These are phyloP conservation scores for Phytopythium boreale DNA, from an alignment of 352 stramenopile genomes.

Conservation along the genomic window DNA sequence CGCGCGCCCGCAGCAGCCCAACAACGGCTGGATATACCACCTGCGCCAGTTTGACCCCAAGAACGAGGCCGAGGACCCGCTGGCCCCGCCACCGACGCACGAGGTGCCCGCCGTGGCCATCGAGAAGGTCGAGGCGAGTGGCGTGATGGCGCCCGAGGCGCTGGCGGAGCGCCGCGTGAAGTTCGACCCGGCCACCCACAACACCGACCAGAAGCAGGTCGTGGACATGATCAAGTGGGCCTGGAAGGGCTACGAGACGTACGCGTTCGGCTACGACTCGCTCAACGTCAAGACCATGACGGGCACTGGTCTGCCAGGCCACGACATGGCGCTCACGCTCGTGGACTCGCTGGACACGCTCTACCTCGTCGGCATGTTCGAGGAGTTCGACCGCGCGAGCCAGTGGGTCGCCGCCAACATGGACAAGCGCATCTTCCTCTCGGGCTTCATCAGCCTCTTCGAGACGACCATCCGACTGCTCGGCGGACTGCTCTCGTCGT, in stretches of 20 bases:
- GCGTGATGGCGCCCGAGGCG: constrained; percentile 24
- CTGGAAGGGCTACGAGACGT: constrained; percentile 73
- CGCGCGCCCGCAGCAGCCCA: constrained; percentile 14
- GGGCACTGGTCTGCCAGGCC: constrained; percentile 44
- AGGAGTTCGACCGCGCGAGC: constrained; percentile 68
- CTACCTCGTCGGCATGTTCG: constrained; percentile 72
- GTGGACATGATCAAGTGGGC: constrained; percentile 68
- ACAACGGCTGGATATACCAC: constrained; percentile 43
- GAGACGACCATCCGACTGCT: constrained; percentile 80
- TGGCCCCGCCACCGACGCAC: background rate
- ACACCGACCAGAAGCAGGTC: constrained; percentile 53
- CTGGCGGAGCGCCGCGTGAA: constrained; percentile 31
- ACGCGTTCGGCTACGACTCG: constrained; percentile 71
- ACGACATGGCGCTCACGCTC: constrained; percentile 79
- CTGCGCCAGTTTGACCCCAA: constrained; percentile 26
- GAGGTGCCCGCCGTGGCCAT: constrained; percentile 14
- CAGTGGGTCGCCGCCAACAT: constrained; percentile 66
- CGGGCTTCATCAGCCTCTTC: constrained; percentile 69
- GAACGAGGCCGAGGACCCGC: constrained; percentile 9
- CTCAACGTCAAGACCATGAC: constrained; percentile 63
- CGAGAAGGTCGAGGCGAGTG: constrained; percentile 15
- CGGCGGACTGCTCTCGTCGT: constrained; percentile 67
- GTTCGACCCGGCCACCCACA: constrained; percentile 52
- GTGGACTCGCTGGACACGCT: constrained; percentile 80
- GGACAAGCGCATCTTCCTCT: constrained; percentile 61